Base-by-base conservation (phyloP, 352 stramenopile species). In the Globisporangium viniferum region DNA sequence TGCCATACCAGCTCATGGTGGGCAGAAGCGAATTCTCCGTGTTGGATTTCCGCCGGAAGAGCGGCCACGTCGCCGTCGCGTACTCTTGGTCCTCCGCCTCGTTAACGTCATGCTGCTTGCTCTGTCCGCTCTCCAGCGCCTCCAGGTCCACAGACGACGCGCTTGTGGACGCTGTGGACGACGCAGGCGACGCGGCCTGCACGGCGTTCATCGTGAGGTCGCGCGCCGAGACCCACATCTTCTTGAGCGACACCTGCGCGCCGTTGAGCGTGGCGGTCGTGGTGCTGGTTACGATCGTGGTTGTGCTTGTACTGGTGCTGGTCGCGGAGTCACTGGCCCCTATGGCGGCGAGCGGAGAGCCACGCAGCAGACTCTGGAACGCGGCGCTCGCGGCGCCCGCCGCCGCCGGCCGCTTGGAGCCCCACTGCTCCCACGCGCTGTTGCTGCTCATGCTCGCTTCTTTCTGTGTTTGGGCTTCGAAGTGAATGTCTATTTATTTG, bases 341-440 rank as follows among this genome's bases (percentile, higher is more conserved):
- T 4, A 76, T 69, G 10, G 77, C 77, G 7, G 78, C 86, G 15
- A 91, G 60, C 31, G 82, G 79, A 7, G 79, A 88, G 7, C 60
- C 70, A n/a, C 76, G 73, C 35, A 90, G 49, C 1, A 91, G 65
- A 39, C 64, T 81, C 44, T 88, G 73, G 65, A 92, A 87, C 0
- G 77, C 81, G 46, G 64, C 41, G 3, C 44, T 33, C 54, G 79
- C 70, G 2, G 84, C 49, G 15, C 64, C 71, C 54, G 70, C 64
- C 9, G 62, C 63, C 44, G 78, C 61, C 2, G 82, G 78, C 51
- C 82, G 82, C 79, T 91, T 92, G 61, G 72, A 72, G 36, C 80
- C 84, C 84, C 84, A 92, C 71, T 90, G 80, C 64, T 92, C 84
- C 82, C 82, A 91, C 22, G 84, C 82, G 62, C 81, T 89, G 65